Conservation (phyloP, 2,329 filamentous ascomycete genomes). For the Ceratocystis harringtonii region DNA sequence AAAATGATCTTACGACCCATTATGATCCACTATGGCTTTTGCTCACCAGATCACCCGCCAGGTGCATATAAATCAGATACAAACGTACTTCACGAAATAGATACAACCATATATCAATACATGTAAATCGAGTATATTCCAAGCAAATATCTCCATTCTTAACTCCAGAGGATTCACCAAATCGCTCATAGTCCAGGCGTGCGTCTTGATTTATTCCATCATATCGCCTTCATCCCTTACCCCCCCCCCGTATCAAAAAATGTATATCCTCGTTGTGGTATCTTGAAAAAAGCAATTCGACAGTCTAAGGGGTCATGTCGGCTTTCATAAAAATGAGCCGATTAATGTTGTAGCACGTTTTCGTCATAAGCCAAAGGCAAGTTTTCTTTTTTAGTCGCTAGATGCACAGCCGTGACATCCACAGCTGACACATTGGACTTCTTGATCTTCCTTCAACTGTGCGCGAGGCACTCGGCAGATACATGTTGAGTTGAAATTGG, state of each 20-base stretch:
- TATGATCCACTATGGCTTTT: background rate
- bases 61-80: background rate
- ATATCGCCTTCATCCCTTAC: background rate
- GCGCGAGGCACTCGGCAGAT: slow-evolving; percentile 89
- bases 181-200: too few relatives aligned
- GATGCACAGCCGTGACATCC: slow-evolving; percentile 85
- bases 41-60: background rate
- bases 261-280: background rate
- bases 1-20: background rate
- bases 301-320: background rate
- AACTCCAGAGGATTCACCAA: slow-evolving; percentile 9
- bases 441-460: slow-evolving; percentile 77
- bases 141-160: slow-evolving; percentile 2
- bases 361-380: background rate
- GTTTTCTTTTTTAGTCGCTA: slow-evolving; percentile 44
- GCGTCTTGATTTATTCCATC: background rate
- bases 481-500: slow-evolving; percentile 94
- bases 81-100: background rate
- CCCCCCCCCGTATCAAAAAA: background rate
- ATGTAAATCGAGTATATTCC: background rate
- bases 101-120: background rate
- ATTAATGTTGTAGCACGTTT: background rate
- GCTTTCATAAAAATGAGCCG: background rate
- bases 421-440: slow-evolving; percentile 87
- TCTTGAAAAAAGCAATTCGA: slow-evolving; percentile 2